A percentile compares a stretch with the other conserved stretches of the same genome.
These are phyloP conservation scores for rapeseed (Brassica napus) DNA, from an alignment of 345 rosid species.

Conservation along the genomic window Da-Ae NC_063444.1:7586501-7587000, in stretches of 20 bases:
- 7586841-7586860: slow-evolving; percentile 36
- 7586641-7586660: slow-evolving; percentile 76
- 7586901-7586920: slow-evolving; percentile 11
- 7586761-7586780: slow-evolving; percentile 42
- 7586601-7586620: slow-evolving; percentile 91
- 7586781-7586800: slow-evolving; percentile 40
- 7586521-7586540: slow-evolving; percentile 34
- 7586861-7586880: background rate
- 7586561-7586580: slow-evolving; percentile 32
- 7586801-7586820: slow-evolving; percentile 40
- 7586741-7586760: slow-evolving; percentile 41
- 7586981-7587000: background rate
- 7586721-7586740: slow-evolving; percentile 25
- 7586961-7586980: slow-evolving; percentile 14
- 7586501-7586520: slow-evolving; percentile 33
- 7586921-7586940: background rate
- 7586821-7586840: slow-evolving; percentile 34
- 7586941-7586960: slow-evolving; percentile 10
- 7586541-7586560: slow-evolving; percentile 34
- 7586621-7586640: slow-evolving; percentile 93
- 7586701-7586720: background rate
- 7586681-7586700: slow-evolving; percentile 15
- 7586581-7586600: slow-evolving; percentile 57
- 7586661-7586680: slow-evolving; percentile 34
- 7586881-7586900: slow-evolving; percentile 8